These are phyloP conservation scores for Canariomyces notabilis DNA, from an alignment of 2,329 filamentous ascomycete genomes.

Conservation along the genomic window DNA sequence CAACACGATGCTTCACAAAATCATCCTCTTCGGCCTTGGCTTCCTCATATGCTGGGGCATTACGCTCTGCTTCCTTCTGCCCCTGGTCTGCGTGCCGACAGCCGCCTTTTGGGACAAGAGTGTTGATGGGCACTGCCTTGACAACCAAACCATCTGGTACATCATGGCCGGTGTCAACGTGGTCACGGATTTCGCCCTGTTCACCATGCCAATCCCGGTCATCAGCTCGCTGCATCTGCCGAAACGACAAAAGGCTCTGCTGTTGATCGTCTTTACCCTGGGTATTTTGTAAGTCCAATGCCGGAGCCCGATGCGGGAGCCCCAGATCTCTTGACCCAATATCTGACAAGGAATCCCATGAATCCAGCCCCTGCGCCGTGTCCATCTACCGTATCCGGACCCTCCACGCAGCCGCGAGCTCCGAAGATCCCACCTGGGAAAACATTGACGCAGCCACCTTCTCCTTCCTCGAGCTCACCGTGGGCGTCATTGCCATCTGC, in stretches of 20 bases:
- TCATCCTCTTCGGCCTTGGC: slow-evolving; percentile 11
- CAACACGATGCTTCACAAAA: slow-evolving; percentile 12
- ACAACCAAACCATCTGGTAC: slow-evolving; percentile 23
- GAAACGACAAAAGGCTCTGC: slow-evolving; percentile 16
- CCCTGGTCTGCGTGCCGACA: slow-evolving; percentile 18
- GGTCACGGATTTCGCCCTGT: slow-evolving; percentile 33
- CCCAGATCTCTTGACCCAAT: not conserved
- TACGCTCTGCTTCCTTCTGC: slow-evolving; percentile 17
- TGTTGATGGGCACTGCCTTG: slow-evolving; percentile 17
- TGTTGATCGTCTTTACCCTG: slow-evolving; percentile 21
- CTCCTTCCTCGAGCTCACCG: slow-evolving; percentile 37
- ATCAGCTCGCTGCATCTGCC: slow-evolving; percentile 33
- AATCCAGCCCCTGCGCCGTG: slow-evolving; percentile 21
- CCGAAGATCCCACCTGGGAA: slow-evolving; percentile 31
- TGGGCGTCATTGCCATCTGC: slow-evolving; percentile 36
- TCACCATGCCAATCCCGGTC: slow-evolving; percentile 35
- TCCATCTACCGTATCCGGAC: slow-evolving; percentile 33
- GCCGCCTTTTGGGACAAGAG: slow-evolving; percentile 19
- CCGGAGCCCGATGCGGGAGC: not conserved
- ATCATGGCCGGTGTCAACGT: slow-evolving; percentile 32
- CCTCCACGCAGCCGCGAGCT: slow-evolving; percentile 25
- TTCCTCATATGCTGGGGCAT: slow-evolving; percentile 16
- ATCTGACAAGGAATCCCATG: not conserved
- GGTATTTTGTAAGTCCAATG: slow-evolving; percentile 21
- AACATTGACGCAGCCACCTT: slow-evolving; percentile 32